Conservation (phyloP, 257 asterid genomes). For the Galeopsis tetrahit region DNA sequence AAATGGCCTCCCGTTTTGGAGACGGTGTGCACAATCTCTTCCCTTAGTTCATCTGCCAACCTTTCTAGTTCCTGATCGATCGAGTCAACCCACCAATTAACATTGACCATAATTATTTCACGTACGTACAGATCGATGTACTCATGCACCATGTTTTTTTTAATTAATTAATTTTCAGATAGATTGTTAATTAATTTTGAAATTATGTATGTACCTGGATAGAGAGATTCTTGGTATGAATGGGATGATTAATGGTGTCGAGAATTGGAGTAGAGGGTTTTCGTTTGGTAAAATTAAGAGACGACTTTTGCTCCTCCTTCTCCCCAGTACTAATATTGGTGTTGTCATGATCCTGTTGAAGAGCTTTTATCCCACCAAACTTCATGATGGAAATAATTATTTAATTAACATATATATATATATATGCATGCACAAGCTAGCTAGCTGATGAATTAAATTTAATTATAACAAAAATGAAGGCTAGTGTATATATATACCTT, state of each 20-base stretch:
- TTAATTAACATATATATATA: too few species aligned
- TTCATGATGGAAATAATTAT: not conserved
- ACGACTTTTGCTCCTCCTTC: too few species aligned
- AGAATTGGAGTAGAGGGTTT: constrained; percentile 62
- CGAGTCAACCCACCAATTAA: not conserved
- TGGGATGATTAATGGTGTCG: constrained; percentile 68
- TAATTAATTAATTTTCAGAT: too few species aligned
- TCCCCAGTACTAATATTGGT: not conserved
- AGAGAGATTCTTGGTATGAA: constrained; percentile 74
- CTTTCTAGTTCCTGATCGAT: constrained; percentile 49
- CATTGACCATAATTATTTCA: too few species aligned
- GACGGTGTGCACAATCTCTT: constrained; percentile 62
- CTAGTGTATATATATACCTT: constrained; percentile 37
- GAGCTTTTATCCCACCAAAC: constrained; percentile 37
- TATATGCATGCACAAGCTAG: too few species aligned
- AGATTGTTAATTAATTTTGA: too few species aligned
- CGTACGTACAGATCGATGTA: too few species aligned
- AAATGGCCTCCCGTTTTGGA: constrained; percentile 75
- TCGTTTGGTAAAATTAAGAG: constrained; percentile 53
- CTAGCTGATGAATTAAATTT: too few species aligned
- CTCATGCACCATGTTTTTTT: too few species aligned
- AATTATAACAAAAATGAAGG: too few species aligned
- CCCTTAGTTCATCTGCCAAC: constrained; percentile 62
- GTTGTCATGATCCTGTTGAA: constrained; percentile 37
- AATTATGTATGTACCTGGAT: constrained; percentile 41